Percentiles rank a stretch among this genome's conserved stretches.
phyloP scores from a whole-genome alignment of 2,329 filamentous ascomycete genomes.

The Diaporthe vaccinii region DNA sequence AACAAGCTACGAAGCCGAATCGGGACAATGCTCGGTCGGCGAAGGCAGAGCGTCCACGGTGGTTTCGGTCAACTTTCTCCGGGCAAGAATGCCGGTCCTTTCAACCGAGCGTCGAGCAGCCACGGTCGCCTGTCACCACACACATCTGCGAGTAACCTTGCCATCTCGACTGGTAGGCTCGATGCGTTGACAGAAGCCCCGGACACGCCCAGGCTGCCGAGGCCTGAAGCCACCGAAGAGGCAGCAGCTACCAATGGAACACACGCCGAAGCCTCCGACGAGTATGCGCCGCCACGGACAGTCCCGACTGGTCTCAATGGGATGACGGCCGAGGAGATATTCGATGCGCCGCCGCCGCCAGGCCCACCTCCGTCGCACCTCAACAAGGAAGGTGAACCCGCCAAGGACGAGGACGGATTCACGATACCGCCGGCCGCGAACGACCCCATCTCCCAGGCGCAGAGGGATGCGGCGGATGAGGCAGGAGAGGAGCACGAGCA shows the following conservation, averaged over 20 bases:
- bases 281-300: conserved; percentile 38
- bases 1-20: conserved; percentile 73
- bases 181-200: conserved; percentile 71
- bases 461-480: conserved; percentile 71
- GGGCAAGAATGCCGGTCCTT: conserved; percentile 65
- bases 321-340: conserved; percentile 59
- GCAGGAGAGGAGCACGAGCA: conserved; percentile 67
- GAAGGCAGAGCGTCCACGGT: conserved; percentile 76
- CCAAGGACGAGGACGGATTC: conserved; percentile 82
- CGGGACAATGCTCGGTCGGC: conserved; percentile 77
- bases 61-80: conserved; percentile 71
- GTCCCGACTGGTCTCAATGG: conserved; percentile 61
- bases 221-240: conserved; percentile 26
- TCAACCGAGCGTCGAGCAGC: conserved; percentile 75
- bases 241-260: conserved; percentile 36
- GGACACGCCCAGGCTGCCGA: conserved; percentile 52
- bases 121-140: conserved; percentile 72
- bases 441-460: conserved; percentile 78
- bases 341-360: conserved; percentile 65
- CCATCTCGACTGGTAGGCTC: conserved; percentile 65
- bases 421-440: conserved; percentile 76
- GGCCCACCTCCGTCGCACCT: conserved; percentile 64
- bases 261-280: conserved; percentile 45
- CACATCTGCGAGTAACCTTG: conserved; percentile 71
- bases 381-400: conserved; percentile 53